phyloP scores from a whole-genome alignment of 2,329 filamentous ascomycete genomes.

The Aulographum hederae region DNA sequence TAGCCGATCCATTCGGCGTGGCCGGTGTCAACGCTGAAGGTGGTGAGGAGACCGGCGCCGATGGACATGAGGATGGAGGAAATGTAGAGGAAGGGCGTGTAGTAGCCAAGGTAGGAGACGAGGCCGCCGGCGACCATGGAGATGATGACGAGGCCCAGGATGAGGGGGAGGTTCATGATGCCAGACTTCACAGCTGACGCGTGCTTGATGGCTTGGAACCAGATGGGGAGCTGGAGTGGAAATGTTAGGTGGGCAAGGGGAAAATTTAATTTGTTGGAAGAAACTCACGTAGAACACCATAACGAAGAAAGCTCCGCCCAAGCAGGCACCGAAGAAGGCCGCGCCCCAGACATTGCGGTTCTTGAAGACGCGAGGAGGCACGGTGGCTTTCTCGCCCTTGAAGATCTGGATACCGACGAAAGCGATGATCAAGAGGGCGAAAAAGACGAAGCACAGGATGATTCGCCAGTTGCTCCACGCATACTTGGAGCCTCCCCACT shows the following conservation, averaged over 20 bases:
- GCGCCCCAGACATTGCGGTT: conserved; percentile 17
- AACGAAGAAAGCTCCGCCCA: conserved; percentile 17
- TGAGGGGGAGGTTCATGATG: conserved; percentile 23
- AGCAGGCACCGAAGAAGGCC: conserved; percentile 18
- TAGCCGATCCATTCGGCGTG: conserved; percentile 28
- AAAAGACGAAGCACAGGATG: conserved; percentile 28
- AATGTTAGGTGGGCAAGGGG: too few species aligned
- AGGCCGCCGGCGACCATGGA: conserved; percentile 9
- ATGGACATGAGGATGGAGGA: conserved; percentile 14
- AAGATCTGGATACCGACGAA: conserved; percentile 20
- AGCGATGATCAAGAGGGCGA: conserved; percentile 9
- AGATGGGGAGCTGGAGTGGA: conserved; percentile 29
- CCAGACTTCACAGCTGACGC: conserved; percentile 18
- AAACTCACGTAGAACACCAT: conserved; percentile 26
- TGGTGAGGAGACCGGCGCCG: conserved; percentile 23
- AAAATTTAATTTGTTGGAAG: too few species aligned
- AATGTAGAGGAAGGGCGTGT: conserved; percentile 15
- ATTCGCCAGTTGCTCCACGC: conserved; percentile 17
- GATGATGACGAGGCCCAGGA: conserved; percentile 14
- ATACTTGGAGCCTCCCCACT: conserved; percentile 21
- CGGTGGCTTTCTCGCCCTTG: conserved; percentile 23
- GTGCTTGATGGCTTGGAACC: conserved; percentile 25
- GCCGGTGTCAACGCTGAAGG: conserved; percentile 17
- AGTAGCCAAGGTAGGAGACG: conserved; percentile 15
- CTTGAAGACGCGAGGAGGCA: conserved; percentile 18